Percentiles rank a stretch among this genome's conserved stretches.
Conservation (phyloP, 106 monocot genomes). For the Cymbidium sinense region DNA sequence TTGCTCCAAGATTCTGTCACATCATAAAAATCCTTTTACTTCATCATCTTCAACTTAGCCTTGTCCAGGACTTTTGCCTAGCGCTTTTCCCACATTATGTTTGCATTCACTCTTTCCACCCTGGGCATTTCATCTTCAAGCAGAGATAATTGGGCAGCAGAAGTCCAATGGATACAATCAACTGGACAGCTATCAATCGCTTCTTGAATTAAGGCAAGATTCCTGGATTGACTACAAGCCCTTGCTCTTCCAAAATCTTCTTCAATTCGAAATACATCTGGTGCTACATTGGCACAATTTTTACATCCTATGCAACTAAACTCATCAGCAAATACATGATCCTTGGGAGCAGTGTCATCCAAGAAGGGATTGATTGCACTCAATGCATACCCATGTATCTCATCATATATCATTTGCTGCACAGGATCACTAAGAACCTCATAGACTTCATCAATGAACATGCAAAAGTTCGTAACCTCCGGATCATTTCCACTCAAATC, state of each 20-base stretch:
- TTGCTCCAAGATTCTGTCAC: too few relatives aligned
- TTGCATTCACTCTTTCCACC: constrained; percentile 91
- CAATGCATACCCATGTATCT: constrained; percentile 83
- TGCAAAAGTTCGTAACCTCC: constrained; percentile 89
- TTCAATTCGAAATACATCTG: constrained; percentile 75
- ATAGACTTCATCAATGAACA: constrained; percentile 95
- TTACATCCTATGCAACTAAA: constrained; percentile 99
- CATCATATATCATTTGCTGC: constrained; percentile 90
- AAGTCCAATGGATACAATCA: constrained; percentile 99
- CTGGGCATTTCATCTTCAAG: constrained; percentile 99
- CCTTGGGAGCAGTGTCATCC: constrained; percentile 59
- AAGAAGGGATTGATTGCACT: constrained; percentile 91
- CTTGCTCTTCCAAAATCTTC: constrained; percentile 96
- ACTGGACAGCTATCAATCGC: constrained; percentile 98
- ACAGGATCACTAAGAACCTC: constrained; percentile 91
- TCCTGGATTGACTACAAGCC: constrained; percentile 70
- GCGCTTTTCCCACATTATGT: too few relatives aligned
- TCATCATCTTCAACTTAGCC: too few relatives aligned
- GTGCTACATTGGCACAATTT: constrained; percentile 86
- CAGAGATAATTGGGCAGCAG: constrained; percentile 95
- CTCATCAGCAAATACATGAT: constrained; percentile 95
- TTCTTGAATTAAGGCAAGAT: constrained; percentile 56
- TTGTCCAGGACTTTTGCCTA: too few relatives aligned
- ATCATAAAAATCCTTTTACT: too few relatives aligned
- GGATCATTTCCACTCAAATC: constrained; percentile 82